phyloP scores from a whole-genome alignment of 225 moss, liverwort and hornwort species.

The Sphagnum contortum region DNA sequence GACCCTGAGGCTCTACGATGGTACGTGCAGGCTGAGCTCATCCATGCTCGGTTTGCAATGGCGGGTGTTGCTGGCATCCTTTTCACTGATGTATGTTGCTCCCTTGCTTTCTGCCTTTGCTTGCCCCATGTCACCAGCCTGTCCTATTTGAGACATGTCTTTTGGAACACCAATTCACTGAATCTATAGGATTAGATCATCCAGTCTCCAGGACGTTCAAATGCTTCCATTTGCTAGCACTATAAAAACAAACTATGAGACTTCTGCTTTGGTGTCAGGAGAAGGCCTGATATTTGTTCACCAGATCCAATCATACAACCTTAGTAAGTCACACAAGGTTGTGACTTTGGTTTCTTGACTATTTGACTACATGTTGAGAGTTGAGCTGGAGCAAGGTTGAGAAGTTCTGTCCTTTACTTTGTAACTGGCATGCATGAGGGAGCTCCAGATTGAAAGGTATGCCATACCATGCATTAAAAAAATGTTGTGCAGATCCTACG shows the following conservation, averaged over 20 bases:
- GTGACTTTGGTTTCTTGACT: no score
- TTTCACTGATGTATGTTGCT: conserved; percentile 46
- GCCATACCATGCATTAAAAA: not conserved
- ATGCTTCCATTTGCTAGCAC: no score
- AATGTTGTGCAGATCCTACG: conserved; percentile 41
- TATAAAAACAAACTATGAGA: no score
- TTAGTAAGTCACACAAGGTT: no score
- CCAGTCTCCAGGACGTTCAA: no score
- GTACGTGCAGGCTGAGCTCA: conserved; percentile 66
- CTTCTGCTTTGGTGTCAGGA: no score
- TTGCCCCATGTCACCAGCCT: not conserved
- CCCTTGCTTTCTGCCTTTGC: not conserved
- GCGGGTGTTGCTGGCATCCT: conserved; percentile 57
- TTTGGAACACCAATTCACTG: not conserved
- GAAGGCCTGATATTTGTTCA: no score
- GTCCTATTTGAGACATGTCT: not conserved
- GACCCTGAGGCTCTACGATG: conserved; percentile 39
- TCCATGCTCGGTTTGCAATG: conserved; percentile 58
- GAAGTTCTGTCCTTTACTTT: no score
- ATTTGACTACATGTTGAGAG: no score
- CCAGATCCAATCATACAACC: no score
- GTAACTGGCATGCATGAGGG: no score
- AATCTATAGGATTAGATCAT: not conserved
- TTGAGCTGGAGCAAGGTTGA: no score
- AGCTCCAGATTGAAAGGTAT: not conserved